These are phyloP conservation scores for Pyricularia sp. DNA, from an alignment of 2,329 filamentous ascomycete genomes.

Conservation along the genomic window DNA sequence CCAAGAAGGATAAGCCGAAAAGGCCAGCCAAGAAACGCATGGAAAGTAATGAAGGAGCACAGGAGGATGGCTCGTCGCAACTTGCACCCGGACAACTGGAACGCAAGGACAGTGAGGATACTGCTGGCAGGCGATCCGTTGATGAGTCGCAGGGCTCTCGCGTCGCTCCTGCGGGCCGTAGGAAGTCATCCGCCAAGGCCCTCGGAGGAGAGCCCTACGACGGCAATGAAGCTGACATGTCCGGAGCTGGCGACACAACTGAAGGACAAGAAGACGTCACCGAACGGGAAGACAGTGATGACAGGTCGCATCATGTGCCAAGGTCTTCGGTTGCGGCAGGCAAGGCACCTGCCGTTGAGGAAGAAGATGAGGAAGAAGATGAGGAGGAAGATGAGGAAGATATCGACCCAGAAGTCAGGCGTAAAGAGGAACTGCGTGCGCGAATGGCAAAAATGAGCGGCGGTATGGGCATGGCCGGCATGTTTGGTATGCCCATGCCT, in stretches of 20 bases:
- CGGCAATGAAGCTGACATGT: slow-evolving; percentile 53
- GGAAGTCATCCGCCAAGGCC: slow-evolving; percentile 36
- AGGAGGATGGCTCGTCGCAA: slow-evolving; percentile 21
- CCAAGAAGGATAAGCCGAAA: slow-evolving; percentile 83
- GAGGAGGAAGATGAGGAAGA: slow-evolving; percentile 79
- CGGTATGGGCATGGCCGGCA: slow-evolving; percentile 90
- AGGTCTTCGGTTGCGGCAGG: slow-evolving; percentile 18
- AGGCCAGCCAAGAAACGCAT: slow-evolving; percentile 56
- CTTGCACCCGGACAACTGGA: slow-evolving; percentile 26
- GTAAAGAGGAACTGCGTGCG: slow-evolving; percentile 78
- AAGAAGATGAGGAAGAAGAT: slow-evolving; percentile 40
- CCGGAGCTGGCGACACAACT: slow-evolving; percentile 49
- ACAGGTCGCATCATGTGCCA: slow-evolving; percentile 30
- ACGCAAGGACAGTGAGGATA: slow-evolving; percentile 33
- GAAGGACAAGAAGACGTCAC: slow-evolving; percentile 48
- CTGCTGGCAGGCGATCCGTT: slow-evolving; percentile 33
- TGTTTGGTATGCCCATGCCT: slow-evolving; percentile 67
- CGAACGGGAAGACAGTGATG: slow-evolving; percentile 64
- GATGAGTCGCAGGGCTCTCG: slow-evolving; percentile 28
- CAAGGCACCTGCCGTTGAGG: slow-evolving; percentile 26
- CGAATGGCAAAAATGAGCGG: slow-evolving; percentile 98
- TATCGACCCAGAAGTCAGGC: slow-evolving; percentile 72
- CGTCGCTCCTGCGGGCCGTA: slow-evolving; percentile 27
- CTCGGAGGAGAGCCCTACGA: slow-evolving; percentile 32
- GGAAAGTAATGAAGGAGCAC: slow-evolving; percentile 29